A percentile compares a stretch with the other conserved stretches of the same genome.
These are phyloP conservation scores for Globisporangium sylvaticum DNA, from an alignment of 352 stramenopile species.

Conservation along the genomic window DNA sequence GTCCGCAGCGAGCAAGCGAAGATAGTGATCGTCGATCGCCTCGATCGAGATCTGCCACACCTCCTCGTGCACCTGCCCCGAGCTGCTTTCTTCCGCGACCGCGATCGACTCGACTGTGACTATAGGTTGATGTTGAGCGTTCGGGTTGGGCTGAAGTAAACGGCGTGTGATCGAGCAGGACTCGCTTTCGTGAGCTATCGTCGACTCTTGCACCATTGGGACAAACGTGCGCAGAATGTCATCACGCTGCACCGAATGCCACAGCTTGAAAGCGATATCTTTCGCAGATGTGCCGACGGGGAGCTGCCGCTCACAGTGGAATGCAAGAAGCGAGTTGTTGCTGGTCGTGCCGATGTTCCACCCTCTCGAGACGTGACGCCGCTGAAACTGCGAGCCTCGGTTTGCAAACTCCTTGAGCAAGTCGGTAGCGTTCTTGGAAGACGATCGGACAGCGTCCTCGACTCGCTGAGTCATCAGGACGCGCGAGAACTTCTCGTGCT, in stretches of 20 bases:
- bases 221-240: constrained; percentile 64
- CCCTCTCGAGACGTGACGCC: constrained; percentile 36
- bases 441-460: constrained; percentile 18
- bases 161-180: constrained; percentile 30
- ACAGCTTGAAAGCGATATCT: constrained; percentile 41
- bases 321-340: constrained; percentile 36
- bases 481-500: constrained; percentile 19
- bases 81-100: constrained; percentile 13
- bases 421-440: constrained; percentile 28
- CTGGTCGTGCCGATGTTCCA: constrained; percentile 45
- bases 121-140: constrained; percentile 23
- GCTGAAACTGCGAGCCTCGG: constrained; percentile 24
- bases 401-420: constrained; percentile 29
- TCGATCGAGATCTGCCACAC: constrained; percentile 55
- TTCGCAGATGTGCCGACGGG: constrained; percentile 11
- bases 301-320: constrained; percentile 39
- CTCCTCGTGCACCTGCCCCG: constrained; percentile 7
- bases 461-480: constrained; percentile 36
- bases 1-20: constrained; percentile 41
- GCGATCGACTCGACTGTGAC: constrained; percentile 47
- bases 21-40: constrained; percentile 44
- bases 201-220: constrained; percentile 47
- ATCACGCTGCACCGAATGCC: constrained; percentile 46
- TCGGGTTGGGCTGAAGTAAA: constrained; percentile 30
- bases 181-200: constrained; percentile 25